A percentile compares a stretch with the other conserved stretches of the same genome.
phyloP scores from a whole-genome alignment of 2,329 filamentous ascomycete species.

The Dothideomycetes sp. region DNA sequence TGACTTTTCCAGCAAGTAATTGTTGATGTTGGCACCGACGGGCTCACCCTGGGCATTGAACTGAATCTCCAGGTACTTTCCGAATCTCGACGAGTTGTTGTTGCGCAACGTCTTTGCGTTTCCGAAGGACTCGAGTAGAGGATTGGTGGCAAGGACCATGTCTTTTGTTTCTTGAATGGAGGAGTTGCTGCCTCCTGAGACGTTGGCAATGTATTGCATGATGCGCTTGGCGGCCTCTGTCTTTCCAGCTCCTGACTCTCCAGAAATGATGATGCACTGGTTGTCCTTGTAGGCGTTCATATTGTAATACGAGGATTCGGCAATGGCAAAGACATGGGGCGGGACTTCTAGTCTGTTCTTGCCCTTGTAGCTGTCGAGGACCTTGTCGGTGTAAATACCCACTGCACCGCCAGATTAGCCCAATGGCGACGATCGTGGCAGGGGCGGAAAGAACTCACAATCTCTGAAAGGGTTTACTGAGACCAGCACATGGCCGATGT shows the following conservation, averaged over 20 bases:
- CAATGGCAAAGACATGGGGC: conserved; percentile 94
- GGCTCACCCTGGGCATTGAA: conserved; percentile 90
- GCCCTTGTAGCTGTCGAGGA: conserved; percentile 86
- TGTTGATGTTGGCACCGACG: conserved; percentile 93
- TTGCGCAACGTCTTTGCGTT: conserved; percentile 97
- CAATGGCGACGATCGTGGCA: neutral
- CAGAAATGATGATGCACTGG: conserved; percentile 98
- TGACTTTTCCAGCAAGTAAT: conserved; percentile 92
- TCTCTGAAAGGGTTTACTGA: conserved; percentile 98
- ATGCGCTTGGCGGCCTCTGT: conserved; percentile 97
- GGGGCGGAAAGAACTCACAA: conserved; percentile 12
- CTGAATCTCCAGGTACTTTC: conserved; percentile 95
- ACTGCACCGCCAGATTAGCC: conserved; percentile 19
- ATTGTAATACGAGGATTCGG: conserved; percentile 95
- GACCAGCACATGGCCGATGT: conserved; percentile 98
- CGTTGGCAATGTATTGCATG: conserved; percentile 99
- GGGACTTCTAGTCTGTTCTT: conserved; percentile 84
- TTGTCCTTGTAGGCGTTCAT: conserved; percentile 99
- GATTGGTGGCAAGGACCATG: conserved; percentile 98
- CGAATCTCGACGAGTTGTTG: conserved; percentile 97
- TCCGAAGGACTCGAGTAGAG: conserved; percentile 90
- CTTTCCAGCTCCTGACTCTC: conserved; percentile 95
- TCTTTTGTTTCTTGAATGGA: conserved; percentile 97
- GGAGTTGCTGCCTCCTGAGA: conserved; percentile 73
- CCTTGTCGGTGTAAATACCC: conserved; percentile 93